Conservation (phyloP, 768 basidiomycete species). For the Mycena leptocephala region DNA sequence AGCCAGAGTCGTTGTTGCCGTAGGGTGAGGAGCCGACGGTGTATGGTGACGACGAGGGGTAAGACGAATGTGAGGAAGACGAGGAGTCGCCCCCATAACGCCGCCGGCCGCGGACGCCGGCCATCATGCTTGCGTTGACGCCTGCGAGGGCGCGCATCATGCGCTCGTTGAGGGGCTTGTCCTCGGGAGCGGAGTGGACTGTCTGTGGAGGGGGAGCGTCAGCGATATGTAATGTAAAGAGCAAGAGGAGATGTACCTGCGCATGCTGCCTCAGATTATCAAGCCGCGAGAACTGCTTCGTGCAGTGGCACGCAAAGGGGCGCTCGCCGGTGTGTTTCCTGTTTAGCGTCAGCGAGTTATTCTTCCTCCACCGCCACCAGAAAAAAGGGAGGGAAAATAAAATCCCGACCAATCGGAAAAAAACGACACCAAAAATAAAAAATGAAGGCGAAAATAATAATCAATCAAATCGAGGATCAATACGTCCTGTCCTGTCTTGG, state of each 20-base stretch:
- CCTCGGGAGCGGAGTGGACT: conserved; percentile 38
- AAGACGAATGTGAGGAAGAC: neutral
- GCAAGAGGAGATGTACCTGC: conserved; percentile 54
- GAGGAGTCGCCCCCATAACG: conserved; percentile 5
- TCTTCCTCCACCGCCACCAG: too few species aligned
- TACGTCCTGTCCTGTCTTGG: too few species aligned
- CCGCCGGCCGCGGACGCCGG: conserved; percentile 30
- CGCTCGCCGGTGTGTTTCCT: conserved; percentile 99
- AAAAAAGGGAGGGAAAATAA: conserved; percentile 31
- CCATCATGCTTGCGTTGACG: conserved; percentile 37
- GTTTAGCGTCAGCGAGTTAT: too few species aligned
- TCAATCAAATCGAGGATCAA: too few species aligned
- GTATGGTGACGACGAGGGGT: neutral
- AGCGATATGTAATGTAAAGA: too few species aligned
- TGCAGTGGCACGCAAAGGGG: conserved; percentile 96
- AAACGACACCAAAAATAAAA: too few species aligned
- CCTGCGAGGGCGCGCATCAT: conserved; percentile 38
- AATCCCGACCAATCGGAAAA: too few species aligned
- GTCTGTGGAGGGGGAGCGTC: conserved; percentile 27
- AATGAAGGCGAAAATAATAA: too few species aligned
- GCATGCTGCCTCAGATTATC: conserved; percentile 98
- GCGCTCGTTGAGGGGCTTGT: conserved; percentile 37
- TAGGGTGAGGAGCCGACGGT: neutral
- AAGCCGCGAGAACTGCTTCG: conserved; percentile 95
- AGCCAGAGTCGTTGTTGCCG: neutral